Evolutionary conservation across 1,284 basidiomycete species (phyloP).

Genomic region (Ceraceosorus guamensis): DNA sequence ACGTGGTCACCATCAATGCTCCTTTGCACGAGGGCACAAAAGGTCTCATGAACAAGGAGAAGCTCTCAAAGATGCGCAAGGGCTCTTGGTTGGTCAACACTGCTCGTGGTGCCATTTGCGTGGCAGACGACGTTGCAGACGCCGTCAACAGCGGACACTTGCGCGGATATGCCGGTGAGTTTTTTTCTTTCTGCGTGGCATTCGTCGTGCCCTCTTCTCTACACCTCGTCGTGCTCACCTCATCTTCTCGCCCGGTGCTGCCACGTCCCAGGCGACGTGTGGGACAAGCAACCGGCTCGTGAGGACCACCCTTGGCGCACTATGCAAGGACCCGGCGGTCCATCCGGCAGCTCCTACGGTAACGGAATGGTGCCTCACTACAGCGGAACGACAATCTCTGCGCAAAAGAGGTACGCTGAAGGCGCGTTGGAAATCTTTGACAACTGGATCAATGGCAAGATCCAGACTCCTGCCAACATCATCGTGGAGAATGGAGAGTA

Average conservation of each 20-base stretch:
- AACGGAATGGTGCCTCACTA: constrained; percentile 57
- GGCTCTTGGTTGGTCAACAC: constrained; percentile 82
- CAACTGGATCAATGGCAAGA: constrained; percentile 63
- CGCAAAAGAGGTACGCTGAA: constrained; percentile 76
- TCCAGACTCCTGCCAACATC: constrained; percentile 69
- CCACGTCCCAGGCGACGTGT: constrained; percentile 40
- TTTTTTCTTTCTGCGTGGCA: too few relatives aligned
- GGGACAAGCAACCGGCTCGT: constrained; percentile 52
- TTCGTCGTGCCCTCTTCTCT: too few relatives aligned
- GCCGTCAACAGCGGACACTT: constrained; percentile 74
- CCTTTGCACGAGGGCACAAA: constrained; percentile 81
- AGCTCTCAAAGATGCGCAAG: constrained; percentile 83
- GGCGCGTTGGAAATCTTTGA: constrained; percentile 74
- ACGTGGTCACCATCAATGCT: constrained; percentile 80
- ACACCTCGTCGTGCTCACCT: too few relatives aligned
- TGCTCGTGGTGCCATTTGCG: constrained; percentile 85
- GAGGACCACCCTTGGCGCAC: constrained; percentile 78
- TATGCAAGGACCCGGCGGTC: constrained; percentile 63
- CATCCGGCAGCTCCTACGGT: constrained; percentile 18
- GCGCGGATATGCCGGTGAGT: constrained; percentile 54
- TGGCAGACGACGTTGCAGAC: constrained; percentile 69
- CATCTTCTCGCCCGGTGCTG: too few relatives aligned
- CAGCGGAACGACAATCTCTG: constrained; percentile 83
- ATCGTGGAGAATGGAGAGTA: constrained; percentile 54
- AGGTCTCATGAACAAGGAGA: constrained; percentile 62